phyloP scores from a whole-genome alignment of 2,329 filamentous ascomycete genomes.

The Parastagonospora avenae region DNA sequence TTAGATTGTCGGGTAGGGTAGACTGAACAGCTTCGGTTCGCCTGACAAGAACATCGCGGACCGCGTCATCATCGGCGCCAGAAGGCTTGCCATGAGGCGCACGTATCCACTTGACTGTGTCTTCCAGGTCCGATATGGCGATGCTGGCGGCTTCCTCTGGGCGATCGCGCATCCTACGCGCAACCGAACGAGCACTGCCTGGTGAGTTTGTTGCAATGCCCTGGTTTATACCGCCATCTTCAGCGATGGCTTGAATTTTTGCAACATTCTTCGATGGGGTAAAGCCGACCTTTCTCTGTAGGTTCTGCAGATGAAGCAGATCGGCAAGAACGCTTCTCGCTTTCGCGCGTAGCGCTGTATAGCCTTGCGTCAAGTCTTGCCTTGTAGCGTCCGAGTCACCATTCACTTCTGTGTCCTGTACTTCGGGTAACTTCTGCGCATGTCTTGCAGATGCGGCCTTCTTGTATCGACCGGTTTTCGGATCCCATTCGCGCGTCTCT shows the following conservation, averaged over 20 bases:
- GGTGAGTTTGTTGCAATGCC: conserved; percentile 9
- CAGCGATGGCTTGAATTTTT: conserved; percentile 25
- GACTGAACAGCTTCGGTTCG: conserved; percentile 29
- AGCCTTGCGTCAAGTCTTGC: conserved; percentile 31
- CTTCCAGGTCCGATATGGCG: conserved; percentile 32
- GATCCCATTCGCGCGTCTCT: conserved; percentile 15
- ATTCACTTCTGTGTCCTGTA: conserved; percentile 7
- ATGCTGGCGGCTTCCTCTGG: conserved; percentile 26
- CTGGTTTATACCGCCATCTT: conserved; percentile 7
- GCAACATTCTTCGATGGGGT: conserved; percentile 21
- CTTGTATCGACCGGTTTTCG: conserved; percentile 14
- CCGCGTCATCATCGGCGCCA: conserved; percentile 16
- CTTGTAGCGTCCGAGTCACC: conserved; percentile 26
- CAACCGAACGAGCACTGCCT: conserved; percentile 26
- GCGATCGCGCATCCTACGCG: conserved; percentile 26
- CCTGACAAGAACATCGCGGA: conserved; percentile 37
- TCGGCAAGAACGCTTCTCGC: conserved; percentile 28
- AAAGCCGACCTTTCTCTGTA: conserved; percentile 32
- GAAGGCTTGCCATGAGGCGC: conserved; percentile 17
- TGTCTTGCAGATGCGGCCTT: neutral
- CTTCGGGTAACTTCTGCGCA: conserved; percentile 5
- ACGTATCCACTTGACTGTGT: conserved; percentile 28
- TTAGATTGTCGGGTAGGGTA: conserved; percentile 31
- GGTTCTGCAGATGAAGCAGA: conserved; percentile 30
- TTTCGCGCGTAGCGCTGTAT: conserved; percentile 27